Percentiles rank a stretch among this genome's conserved stretches.
These are phyloP conservation scores for Blastobotrys buckinghamii DNA, from an alignment of 1,139 yeast genomes.

Conservation along the genomic window DNA sequence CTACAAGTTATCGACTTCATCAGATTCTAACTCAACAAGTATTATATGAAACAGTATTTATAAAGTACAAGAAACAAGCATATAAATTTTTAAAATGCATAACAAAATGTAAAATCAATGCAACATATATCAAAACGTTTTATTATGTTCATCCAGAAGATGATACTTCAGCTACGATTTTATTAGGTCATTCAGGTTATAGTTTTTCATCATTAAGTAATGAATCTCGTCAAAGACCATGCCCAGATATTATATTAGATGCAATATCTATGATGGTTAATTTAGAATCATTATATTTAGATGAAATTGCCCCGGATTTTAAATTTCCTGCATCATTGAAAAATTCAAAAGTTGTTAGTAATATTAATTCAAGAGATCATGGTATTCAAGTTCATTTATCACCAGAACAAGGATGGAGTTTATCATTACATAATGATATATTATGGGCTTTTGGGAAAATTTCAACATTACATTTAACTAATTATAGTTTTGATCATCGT, in stretches of 20 bases:
- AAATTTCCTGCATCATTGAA: conserved; percentile 11
- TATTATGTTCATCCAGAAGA: conserved; percentile 13
- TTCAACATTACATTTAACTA: conserved; percentile 11
- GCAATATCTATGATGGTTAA: conserved; percentile 15
- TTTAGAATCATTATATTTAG: conserved; percentile 14
- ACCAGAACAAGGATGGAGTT: conserved; percentile 17
- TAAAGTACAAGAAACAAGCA: conserved; percentile 17
- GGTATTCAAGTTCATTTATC: conserved; percentile 7
- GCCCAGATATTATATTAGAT: conserved; percentile 18
- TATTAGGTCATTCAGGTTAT: conserved; percentile 12
- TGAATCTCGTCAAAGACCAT: conserved; percentile 9
- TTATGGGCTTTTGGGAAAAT: conserved; percentile 15
- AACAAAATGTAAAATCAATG: conserved; percentile 10
- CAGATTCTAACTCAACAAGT: conserved; percentile 10
- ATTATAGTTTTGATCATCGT: conserved; percentile 9
- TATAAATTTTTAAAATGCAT: conserved; percentile 16
- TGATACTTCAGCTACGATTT: conserved; percentile 8
- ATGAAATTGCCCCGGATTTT: conserved; percentile 18
- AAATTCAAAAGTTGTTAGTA: conserved; percentile 6
- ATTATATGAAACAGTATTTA: conserved; percentile 17
- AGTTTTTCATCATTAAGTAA: conserved; percentile 11
- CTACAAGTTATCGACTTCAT: conserved; percentile 13
- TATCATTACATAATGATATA: conserved; percentile 7
- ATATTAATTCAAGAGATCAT: neutral
- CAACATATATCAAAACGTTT: conserved; percentile 7